phyloP scores from a whole-genome alignment of 2,329 filamentous ascomycete genomes.

The Sporothrix sp. region DNA sequence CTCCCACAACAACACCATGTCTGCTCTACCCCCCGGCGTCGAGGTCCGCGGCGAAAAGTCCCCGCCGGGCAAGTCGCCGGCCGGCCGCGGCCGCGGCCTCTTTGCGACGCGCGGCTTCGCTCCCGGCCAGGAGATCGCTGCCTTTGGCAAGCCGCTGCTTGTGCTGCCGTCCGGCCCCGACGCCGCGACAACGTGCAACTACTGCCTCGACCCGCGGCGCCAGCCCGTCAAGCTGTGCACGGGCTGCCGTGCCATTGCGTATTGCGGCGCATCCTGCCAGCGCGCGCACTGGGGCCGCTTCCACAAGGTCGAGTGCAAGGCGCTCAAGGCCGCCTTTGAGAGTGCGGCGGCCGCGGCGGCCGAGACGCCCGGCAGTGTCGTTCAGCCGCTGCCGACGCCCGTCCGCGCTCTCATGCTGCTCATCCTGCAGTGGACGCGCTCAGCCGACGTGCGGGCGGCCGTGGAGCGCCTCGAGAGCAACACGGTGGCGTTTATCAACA shows the following conservation, averaged over 20 bases:
- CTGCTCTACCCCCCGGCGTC: slow-evolving; percentile 9
- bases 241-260: slow-evolving; percentile 42
- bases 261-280: slow-evolving; percentile 48
- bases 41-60: slow-evolving; percentile 17
- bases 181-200: slow-evolving; percentile 36
- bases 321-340: slow-evolving; percentile 30
- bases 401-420: slow-evolving; percentile 45
- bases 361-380: slow-evolving; percentile 9
- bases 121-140: slow-evolving; percentile 37
- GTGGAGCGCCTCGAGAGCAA: slow-evolving; percentile 39
- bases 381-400: slow-evolving; percentile 40
- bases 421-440: slow-evolving; percentile 28
- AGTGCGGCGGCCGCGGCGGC: neutral
- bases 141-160: slow-evolving; percentile 35
- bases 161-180: slow-evolving; percentile 38
- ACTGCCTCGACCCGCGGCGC: slow-evolving; percentile 32
- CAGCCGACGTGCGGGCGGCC: slow-evolving; percentile 20
- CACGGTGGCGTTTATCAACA: slow-evolving; percentile 28
- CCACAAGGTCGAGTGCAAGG: slow-evolving; percentile 46
- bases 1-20: slow-evolving; percentile 9
- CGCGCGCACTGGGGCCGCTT: slow-evolving; percentile 40
- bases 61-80: neutral
- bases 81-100: slow-evolving; percentile 31
- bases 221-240: slow-evolving; percentile 33
- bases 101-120: slow-evolving; percentile 32